Conservation (phyloP, 2,329 filamentous ascomycete species). For the Penicillium thymicola region DNA sequence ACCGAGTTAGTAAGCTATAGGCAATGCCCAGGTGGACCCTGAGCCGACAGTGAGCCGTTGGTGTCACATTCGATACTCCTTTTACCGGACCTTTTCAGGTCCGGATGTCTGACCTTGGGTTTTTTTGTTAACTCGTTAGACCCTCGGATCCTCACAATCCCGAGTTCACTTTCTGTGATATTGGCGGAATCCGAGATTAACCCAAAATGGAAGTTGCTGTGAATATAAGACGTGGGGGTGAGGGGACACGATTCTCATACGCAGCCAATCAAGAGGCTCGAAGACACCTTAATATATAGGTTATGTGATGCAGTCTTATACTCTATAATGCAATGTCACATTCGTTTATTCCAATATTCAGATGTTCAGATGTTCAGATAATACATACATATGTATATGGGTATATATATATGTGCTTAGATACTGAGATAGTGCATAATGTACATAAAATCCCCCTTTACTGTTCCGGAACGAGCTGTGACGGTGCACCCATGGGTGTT, state of each 20-base stretch:
- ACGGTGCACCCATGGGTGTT: neutral
- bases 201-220: neutral
- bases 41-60: too few species aligned
- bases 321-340: neutral
- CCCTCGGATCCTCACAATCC: neutral
- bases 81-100: neutral
- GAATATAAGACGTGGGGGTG: neutral
- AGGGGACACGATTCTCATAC: neutral
- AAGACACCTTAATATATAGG: neutral
- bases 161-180: neutral
- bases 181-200: neutral
- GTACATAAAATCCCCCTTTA: neutral
- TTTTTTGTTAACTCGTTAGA: neutral
- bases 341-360: neutral
- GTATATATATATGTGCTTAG: too few species aligned
- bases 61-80: neutral
- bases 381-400: too few species aligned
- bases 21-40: too few species aligned
- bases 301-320: neutral
- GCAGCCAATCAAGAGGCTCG: neutral
- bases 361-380: neutral
- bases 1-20: too few species aligned
- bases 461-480: neutral
- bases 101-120: neutral
- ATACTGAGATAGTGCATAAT: neutral